Evolutionary conservation across 2,329 filamentous ascomycete genomes (phyloP), one percentile per base, ranked within the genome.

Genomic region (Colletotrichum sansevieriae): DNA sequence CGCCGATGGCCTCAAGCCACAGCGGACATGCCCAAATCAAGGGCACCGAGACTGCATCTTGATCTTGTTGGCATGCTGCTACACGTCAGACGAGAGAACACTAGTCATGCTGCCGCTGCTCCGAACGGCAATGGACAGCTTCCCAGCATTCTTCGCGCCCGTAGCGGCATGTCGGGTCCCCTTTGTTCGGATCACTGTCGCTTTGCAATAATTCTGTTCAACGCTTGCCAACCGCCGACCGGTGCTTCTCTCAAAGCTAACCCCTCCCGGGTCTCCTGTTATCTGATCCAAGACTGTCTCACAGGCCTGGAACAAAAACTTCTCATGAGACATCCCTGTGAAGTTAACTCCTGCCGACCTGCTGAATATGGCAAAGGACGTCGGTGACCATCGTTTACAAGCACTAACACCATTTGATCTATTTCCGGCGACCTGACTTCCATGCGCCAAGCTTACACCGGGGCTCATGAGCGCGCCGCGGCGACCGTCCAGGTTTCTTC

Each of bases 251-350:
- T 29, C 7, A 29, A 29, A 29, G 29, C 29, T 29, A 29, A 1
- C 6, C 29, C 29, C 29, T 29, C 29, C 6, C 29, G 8, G 8
- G 29, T 22, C 51, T 22, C 49, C 29, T 20, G 39, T 47, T 49
- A 49, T 35, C 44, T 13, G 43, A 44, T 67, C 59, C 25, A 43
- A 67, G 65, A 57, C 59, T 22, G 25, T 52, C 44, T 57, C 51
- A 52, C 9, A 15, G 22, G 44, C 46, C 43, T 63, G 43, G 43
- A 25, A 13, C 59, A 47, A 63, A 5, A 39, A 15, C 11, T 13
- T 39, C 37, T 4, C 37, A 12, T 4, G 37, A 39, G 5, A 39
- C 29, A 29, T 29, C 29, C 7, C 29, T 29, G 25, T 29, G 7
- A 7, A 29, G 25, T 5, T 29, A 29, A 3, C 25, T 29, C 22